Evolutionary conservation across 345 rosid species (phyloP), one percentile per base, ranked within the genome.

Genomic region (Lepidium sativum): DNA sequence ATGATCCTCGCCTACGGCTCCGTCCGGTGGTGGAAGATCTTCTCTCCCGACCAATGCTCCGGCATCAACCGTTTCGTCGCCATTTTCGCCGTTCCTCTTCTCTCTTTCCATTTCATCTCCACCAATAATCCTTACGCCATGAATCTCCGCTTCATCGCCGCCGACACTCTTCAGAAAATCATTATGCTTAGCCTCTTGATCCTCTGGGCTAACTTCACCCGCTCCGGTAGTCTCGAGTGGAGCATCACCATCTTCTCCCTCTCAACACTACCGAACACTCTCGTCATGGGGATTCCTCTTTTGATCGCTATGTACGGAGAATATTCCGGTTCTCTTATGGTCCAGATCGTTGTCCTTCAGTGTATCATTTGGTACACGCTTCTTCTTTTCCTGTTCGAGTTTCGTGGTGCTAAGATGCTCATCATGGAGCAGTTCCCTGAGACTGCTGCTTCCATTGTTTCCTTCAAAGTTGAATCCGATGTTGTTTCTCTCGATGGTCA

Each of bases 21-120:
- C 0, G 99, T 94, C 29, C 89, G 92, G 27, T 94, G 97, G 99
- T 94, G 99, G 97, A 87, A 85, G 61, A 94, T 94, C 51, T 94
- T 94, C 78, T 73, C 92, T 0, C 96, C 97, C 0, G 97, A 90
- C 57, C 99, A 94, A 52, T 94, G 99, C 77, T 94, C 99, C 9
- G 99, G 99, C 4, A 94, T 94, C 78, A 94, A 94, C 75, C 90
- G 97, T 3, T 90, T 94, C 51, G 97, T 90, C 1, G 99, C 99
- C 20, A 79, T 94, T 7, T 90, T 94, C 62, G 97, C 97, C 3
- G 99, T 94, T 20, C 99, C 99, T 7, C 87, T 94, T 16, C 81
- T 94, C 44, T 94, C 99, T 23, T 90, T 94, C 79, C 99, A 94
- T 67, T 89, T 94, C 82, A 94, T 94, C 68, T 90, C 99, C 62